Base-by-base conservation (phyloP, 129 eudicot genomes). In the Pittosporum tobira region DNA sequence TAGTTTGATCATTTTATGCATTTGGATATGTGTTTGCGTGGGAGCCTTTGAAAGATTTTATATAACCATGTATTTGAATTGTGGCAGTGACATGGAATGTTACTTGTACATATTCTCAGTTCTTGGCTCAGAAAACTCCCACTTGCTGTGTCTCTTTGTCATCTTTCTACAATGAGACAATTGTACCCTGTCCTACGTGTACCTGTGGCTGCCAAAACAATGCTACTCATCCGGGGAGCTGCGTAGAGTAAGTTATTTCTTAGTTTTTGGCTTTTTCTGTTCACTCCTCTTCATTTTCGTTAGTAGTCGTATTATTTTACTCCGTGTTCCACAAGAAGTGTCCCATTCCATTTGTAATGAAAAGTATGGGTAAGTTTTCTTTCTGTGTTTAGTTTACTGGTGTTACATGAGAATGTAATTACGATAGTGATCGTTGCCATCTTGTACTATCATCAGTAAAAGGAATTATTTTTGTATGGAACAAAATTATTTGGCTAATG, bases 81-180 rank as follows among this genome's bases (percentile, higher is more conserved):
- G 8, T 75, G 62, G 24, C 90, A 91, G 99, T 91, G 99, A 91
- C 99, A 2, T 91, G 99, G 96, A 87, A 83, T 50, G 88, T 86
- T 44, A 91, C 85, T 14, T 86, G 99, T 70, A 86, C 85, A 52
- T 90, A 90, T 60, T 90, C 97, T 6, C 95, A 85, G 64, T 90
- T 90, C 73, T 69, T 90, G 53, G 93, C 89, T 60, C 88, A 76
- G 47, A 85, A 80, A 71, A 90, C 94, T 63, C 95, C 97, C 9
- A 69, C 86, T 46, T 88, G 96, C 36, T 90, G 97, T 55, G 97
- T 90, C 51, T 85, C 97, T 1, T 82, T 90, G 25, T 90, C 95
- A 12, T 77, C 95, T 34, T 90, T 90, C 74, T 90, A 90, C 73
- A 85, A 80, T 46, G 82, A 85, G 18, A 90, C 94, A 0, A 82